Evolutionary conservation across 495 filamentous ascomycete genomes (phyloP).

Genomic region (Neurospora sp.): DNA sequence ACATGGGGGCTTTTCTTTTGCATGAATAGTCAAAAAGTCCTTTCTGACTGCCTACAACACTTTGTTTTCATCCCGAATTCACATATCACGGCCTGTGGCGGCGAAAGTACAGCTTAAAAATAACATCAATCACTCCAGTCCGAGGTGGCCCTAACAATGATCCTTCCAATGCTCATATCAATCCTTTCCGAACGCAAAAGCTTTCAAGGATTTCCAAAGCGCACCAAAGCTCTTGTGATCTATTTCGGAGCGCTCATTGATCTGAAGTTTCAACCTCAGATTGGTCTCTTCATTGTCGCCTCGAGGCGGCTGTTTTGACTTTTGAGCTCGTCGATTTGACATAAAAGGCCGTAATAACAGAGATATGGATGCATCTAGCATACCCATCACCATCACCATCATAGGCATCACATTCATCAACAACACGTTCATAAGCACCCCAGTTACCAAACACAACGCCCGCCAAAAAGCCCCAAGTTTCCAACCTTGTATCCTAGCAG

Average conservation of each 20-base stretch:
- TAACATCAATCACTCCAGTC: not conserved
- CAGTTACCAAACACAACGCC: not conserved
- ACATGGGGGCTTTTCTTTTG: not conserved
- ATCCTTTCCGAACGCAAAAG: not conserved
- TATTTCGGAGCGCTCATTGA: not conserved
- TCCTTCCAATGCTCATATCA: not conserved
- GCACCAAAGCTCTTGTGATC: not conserved
- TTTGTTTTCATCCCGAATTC: not conserved
- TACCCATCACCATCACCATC: not conserved
- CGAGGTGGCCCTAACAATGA: not conserved
- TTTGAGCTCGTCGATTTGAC: not conserved
- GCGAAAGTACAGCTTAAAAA: not conserved
- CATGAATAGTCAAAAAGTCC: not conserved
- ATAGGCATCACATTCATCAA: not conserved
- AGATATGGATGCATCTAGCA: not conserved
- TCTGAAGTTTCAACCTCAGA: not conserved
- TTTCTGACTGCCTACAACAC: not conserved
- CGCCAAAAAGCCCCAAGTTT: not conserved
- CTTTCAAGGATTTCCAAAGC: not conserved
- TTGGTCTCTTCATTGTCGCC: not conserved
- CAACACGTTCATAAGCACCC: not conserved
- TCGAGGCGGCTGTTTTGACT: not conserved
- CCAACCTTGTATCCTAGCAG: not conserved
- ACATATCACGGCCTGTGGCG: not conserved
- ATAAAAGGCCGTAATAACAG: not conserved